Evolutionary conservation across 768 basidiomycete genomes (phyloP), one percentile per base, ranked within the genome.

Genomic region (Russula abietina): DNA sequence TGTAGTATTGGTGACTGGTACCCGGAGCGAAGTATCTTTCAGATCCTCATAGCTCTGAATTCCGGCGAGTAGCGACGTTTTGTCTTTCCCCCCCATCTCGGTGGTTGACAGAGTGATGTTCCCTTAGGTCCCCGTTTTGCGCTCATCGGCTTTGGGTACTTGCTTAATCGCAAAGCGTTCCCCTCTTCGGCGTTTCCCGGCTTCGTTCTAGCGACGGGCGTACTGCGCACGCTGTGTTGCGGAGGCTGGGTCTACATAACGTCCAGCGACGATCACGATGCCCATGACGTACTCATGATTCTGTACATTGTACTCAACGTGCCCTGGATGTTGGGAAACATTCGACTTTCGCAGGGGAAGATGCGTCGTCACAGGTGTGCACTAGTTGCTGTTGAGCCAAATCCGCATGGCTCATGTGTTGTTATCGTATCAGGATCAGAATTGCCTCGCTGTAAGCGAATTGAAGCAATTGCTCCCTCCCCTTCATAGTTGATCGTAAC

Each of bases 221-320:
- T 92, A 24, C 71, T 89, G 19, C 79, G 93, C 62, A 93, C 93
- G 0, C 72, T 95, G 36, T 80, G 83, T 3, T 95, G 93, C 69
- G 93, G 91, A 36, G 92, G 93, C 30, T 96, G 93, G 93, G 91
- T 94, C 32, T 96, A 86, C 69, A 84, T 95, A 69, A 94, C 93
- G 0, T 90, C 89, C 2, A 83, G 76, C 56, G 93, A 95, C 71
- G 81, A 89, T 74, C 91, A 92, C 68, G 87, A 89, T 69, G 77
- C 79, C 16, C 93, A 96, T 74, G 93, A 96, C 71, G 74, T 93
- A 41, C 83, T 86, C 71, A 96, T 96, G 93, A 85, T 95, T 62
- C 72, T 81, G 56, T 96, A 95, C 70, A 89, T 96, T 65, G 78
- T 90, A 4, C 82, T 84, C 71, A 93, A 90, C 69, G 69, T 93